Percentiles rank a stretch among this genome's conserved stretches.
These are phyloP conservation scores for Cajanus cajan DNA, from an alignment of 306 rosid species.

Conservation along the genomic window DNA sequence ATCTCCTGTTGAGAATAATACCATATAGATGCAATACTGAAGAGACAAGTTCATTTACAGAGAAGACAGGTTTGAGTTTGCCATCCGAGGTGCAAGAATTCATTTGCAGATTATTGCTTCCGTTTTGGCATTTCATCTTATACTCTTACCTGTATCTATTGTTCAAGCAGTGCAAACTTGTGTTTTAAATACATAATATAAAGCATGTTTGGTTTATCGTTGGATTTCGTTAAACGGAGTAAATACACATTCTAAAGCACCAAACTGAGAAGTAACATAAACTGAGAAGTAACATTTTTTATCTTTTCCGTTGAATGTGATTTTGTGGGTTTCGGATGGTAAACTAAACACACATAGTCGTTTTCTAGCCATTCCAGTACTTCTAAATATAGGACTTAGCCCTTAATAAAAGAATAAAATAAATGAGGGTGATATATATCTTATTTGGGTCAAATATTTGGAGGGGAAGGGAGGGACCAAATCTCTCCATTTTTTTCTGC, in stretches of 20 bases:
- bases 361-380: not conserved
- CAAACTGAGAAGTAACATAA: too few species aligned
- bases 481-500: not conserved
- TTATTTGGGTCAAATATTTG: not conserved
- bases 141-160: not conserved
- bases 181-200: not conserved
- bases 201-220: too few species aligned
- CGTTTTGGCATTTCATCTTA: not conserved
- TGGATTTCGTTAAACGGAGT: too few species aligned
- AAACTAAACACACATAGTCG: too few species aligned
- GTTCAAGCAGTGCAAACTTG: not conserved
- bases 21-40: constrained; percentile 9
- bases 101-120: constrained; percentile 3
- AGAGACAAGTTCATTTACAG: constrained; percentile 4
- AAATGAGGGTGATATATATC: not conserved
- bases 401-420: not conserved
- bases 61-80: not conserved
- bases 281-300: too few species aligned
- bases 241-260: too few species aligned
- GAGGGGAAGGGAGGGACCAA: not conserved
- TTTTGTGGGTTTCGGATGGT: too few species aligned
- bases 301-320: too few species aligned
- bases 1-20: not conserved
- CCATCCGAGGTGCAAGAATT: not conserved
- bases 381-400: not conserved